These are phyloP conservation scores for Xerocomus spinulosus DNA, from an alignment of 768 basidiomycete species.

Conservation along the genomic window DNA sequence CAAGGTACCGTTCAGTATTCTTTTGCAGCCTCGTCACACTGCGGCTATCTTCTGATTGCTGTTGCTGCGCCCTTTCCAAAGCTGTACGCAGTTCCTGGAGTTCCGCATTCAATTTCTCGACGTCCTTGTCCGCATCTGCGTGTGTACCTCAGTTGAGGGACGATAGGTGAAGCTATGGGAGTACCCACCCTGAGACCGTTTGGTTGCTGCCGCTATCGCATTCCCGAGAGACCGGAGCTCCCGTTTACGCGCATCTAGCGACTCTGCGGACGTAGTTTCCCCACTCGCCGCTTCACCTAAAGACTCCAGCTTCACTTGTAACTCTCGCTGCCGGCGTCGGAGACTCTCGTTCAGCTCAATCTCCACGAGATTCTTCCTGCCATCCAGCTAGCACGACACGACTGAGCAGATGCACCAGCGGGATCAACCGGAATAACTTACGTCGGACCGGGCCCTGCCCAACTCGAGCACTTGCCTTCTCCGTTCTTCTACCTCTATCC, in stretches of 20 bases:
- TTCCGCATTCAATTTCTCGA: conserved; percentile 54
- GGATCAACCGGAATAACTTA: conserved; percentile 31
- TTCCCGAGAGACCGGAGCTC: conserved; percentile 66
- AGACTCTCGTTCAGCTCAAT: conserved; percentile 92
- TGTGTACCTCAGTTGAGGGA: background rate
- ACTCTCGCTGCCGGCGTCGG: conserved; percentile 71
- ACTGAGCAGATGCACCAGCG: background rate
- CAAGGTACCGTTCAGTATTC: conserved; percentile 89
- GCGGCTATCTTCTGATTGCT: conserved; percentile 83
- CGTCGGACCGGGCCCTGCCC: conserved; percentile 65
- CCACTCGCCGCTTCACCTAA: conserved; percentile 59
- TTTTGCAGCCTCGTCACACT: conserved; percentile 91
- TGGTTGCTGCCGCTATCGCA: conserved; percentile 61
- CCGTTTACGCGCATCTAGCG: conserved; percentile 61
- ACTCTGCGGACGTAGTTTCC: conserved; percentile 54
- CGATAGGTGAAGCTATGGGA: background rate
- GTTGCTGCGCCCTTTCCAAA: conserved; percentile 72
- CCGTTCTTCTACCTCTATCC: conserved; percentile 70
- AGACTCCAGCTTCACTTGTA: conserved; percentile 70
- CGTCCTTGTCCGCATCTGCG: conserved; percentile 66
- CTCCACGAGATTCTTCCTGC: conserved; percentile 75
- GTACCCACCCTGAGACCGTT: conserved; percentile 54
- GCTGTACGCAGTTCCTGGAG: conserved; percentile 62
- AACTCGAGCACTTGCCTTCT: conserved; percentile 68
- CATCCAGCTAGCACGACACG: conserved; percentile 41